Evolutionary conservation across 2,329 filamentous ascomycete species (phyloP).

Genomic region (Boeremia lycopersici): DNA sequence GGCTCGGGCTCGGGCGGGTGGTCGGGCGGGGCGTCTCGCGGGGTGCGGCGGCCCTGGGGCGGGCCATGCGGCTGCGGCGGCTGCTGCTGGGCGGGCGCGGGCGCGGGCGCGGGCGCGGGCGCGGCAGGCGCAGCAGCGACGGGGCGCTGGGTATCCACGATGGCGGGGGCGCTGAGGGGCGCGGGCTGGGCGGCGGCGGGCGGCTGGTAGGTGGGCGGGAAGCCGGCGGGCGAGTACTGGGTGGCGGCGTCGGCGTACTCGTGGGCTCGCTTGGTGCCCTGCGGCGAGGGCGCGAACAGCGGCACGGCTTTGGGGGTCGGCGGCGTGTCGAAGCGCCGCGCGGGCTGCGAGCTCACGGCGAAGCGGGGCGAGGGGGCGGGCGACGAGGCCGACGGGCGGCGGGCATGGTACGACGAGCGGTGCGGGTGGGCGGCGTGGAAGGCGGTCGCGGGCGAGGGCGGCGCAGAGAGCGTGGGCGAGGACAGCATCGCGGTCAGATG

Average conservation of each 20-base stretch:
- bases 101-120: constrained; percentile 31
- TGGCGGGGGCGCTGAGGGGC: constrained; percentile 22
- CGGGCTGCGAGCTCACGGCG: constrained; percentile 34
- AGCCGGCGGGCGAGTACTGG: constrained; percentile 60
- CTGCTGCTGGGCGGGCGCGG: constrained; percentile 43
- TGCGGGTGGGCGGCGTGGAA: constrained; percentile 35
- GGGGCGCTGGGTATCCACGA: constrained; percentile 25
- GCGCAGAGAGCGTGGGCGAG: constrained; percentile 45
- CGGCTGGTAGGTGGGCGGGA: constrained; percentile 51
- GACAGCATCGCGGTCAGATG: constrained; percentile 36
- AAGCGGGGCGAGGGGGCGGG: constrained; percentile 43
- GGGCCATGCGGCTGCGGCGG: constrained; percentile 18
- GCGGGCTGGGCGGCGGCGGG: constrained; percentile 4
- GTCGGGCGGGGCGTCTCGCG: constrained; percentile 19
- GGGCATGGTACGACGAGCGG: constrained; percentile 18
- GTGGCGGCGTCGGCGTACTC: constrained; percentile 59
- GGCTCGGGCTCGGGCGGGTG: constrained; percentile 6
- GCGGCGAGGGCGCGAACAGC: constrained; percentile 38
- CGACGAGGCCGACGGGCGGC: constrained; percentile 39
- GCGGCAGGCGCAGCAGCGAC: constrained; percentile 36
- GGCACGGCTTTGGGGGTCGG: constrained; percentile 30
- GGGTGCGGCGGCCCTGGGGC: constrained; percentile 16
- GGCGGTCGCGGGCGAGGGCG: constrained; percentile 43
- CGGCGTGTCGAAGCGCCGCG: constrained; percentile 38
- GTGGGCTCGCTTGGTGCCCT: constrained; percentile 45